These are phyloP conservation scores for Xylaria sp. DNA, from an alignment of 495 filamentous ascomycete genomes.

Conservation along the genomic window DNA sequence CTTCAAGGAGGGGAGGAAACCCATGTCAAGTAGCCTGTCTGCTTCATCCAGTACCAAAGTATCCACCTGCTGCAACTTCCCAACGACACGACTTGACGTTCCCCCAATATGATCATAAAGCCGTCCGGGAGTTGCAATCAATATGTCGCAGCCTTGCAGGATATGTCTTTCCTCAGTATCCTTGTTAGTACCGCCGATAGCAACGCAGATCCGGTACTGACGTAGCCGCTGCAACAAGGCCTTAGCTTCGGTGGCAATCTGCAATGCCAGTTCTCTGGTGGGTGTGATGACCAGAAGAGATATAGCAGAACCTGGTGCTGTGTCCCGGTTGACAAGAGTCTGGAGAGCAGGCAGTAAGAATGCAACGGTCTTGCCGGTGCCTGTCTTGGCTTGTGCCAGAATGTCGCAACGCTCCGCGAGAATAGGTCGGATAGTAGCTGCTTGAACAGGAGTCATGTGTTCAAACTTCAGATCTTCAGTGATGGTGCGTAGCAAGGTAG, in stretches of 20 bases:
- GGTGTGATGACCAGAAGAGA: constrained; percentile 70
- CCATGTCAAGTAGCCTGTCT: constrained; percentile 70
- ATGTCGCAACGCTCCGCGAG: constrained; percentile 43
- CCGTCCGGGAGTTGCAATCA: constrained; percentile 70
- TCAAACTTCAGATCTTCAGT: constrained; percentile 51
- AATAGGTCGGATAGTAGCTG: constrained; percentile 48
- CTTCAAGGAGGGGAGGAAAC: constrained; percentile 65
- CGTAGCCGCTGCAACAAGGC: constrained; percentile 42
- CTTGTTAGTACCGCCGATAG: constrained; percentile 52
- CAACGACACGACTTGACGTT: not conserved
- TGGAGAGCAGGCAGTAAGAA: constrained; percentile 73
- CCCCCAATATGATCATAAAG: constrained; percentile 60
- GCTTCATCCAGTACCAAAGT: constrained; percentile 73
- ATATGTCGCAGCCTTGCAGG: constrained; percentile 51
- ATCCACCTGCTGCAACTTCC: constrained; percentile 47
- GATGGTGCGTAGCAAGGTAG: constrained; percentile 46
- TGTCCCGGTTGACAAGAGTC: constrained; percentile 56
- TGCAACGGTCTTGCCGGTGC: constrained; percentile 72
- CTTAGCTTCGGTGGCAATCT: constrained; percentile 64
- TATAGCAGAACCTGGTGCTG: constrained; percentile 44
- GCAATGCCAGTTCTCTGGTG: constrained; percentile 70
- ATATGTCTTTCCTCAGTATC: constrained; percentile 44
- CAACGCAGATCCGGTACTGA: constrained; percentile 42
- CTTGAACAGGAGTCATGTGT: constrained; percentile 55
- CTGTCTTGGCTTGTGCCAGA: constrained; percentile 70